Percentiles rank a stretch among this genome's conserved stretches.
phyloP scores from a whole-genome alignment of 2,329 filamentous ascomycete species.

The Colletotrichum tanaceti region DNA sequence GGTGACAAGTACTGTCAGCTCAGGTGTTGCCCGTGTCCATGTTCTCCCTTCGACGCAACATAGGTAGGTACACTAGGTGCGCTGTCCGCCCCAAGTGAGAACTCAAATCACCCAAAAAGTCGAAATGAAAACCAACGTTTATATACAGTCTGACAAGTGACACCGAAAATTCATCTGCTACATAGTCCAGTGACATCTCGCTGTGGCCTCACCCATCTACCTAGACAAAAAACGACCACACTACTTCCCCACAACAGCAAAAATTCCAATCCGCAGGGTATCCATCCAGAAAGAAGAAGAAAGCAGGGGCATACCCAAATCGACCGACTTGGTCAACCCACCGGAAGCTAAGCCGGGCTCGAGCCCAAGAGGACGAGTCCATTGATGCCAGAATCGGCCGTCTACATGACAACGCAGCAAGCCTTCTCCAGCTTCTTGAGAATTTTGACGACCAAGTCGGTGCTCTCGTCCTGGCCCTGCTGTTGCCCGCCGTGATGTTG shows the following conservation, averaged over 20 bases:
- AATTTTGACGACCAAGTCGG: conserved; percentile 70
- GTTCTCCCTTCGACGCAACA: not conserved
- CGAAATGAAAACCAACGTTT: not conserved
- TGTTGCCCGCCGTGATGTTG: conserved; percentile 50
- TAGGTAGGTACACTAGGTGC: not conserved
- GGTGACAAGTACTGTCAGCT: too few species aligned
- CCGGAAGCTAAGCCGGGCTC: not conserved
- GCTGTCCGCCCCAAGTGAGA: not conserved
- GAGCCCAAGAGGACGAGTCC: not conserved
- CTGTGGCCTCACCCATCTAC: not conserved
- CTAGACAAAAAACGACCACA: conserved; percentile 24
- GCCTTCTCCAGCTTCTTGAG: conserved; percentile 73
- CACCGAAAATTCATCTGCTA: too few species aligned
- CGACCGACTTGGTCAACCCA: not conserved
- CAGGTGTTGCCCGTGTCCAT: not conserved
- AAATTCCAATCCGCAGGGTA: conserved; percentile 13
- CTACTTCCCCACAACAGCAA: not conserved
- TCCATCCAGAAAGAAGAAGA: not conserved
- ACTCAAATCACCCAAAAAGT: not conserved
- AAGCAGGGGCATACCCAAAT: not conserved
- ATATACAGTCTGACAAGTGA: not conserved
- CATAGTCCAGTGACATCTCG: conserved; percentile 15
- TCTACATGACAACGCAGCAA: conserved; percentile 82
- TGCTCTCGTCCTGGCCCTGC: conserved; percentile 65
- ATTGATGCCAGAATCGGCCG: not conserved